Evolutionary conservation across 2,329 filamentous ascomycete genomes (phyloP), one percentile per base, ranked within the genome.

Genomic region (Elsinoe australis): DNA sequence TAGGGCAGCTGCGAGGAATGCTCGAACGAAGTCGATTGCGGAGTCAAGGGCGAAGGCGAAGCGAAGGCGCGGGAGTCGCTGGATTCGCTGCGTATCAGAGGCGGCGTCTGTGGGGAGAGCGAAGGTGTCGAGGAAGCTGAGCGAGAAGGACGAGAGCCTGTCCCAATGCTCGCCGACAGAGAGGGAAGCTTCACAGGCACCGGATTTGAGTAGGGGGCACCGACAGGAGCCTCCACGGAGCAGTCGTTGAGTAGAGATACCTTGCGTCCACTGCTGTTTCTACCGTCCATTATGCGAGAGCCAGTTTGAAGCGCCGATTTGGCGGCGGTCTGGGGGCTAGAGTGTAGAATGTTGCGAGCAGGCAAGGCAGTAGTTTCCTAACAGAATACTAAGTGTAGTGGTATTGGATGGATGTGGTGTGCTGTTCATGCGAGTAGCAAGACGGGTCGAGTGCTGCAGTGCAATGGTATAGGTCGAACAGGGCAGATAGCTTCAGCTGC

Each of bases 161-260:
- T 35, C n/a, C 29, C 10, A 28, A 24, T 22, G 41, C 28, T 49
- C 38, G 49, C 42, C 35, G 61, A 56, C 26, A 63, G 58, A 35
- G 64, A 65, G 35, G 60, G 58, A 9, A 64, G 56, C 49, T 42
- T 46, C 33, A 50, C 35, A 45, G 44, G 48, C 33, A 47, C 50
- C 44, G 34, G 14, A 32, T 22, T 29, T 49, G 53, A 54, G 59
- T 66, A 39, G 44, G 47, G 41, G 50, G 42, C 49, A 50, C 50
- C 47, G 44, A 48, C 35, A 26, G 29, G 35, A 36, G 39, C 32
- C 17, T 28, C 49, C 14, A 12, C 9, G 53, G 56, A 56, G 60
- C 63, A 65, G 60, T 71, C 69, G 67, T 72, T 73, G 61, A 73
- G 64, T 58, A 73, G 64, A 59, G 70, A 72, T 60, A 73, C 69